Evolutionary conservation across 495 filamentous ascomycete genomes (phyloP), one percentile per base, ranked within the genome.

Genomic region (Aspergillus sclerotioniger): DNA sequence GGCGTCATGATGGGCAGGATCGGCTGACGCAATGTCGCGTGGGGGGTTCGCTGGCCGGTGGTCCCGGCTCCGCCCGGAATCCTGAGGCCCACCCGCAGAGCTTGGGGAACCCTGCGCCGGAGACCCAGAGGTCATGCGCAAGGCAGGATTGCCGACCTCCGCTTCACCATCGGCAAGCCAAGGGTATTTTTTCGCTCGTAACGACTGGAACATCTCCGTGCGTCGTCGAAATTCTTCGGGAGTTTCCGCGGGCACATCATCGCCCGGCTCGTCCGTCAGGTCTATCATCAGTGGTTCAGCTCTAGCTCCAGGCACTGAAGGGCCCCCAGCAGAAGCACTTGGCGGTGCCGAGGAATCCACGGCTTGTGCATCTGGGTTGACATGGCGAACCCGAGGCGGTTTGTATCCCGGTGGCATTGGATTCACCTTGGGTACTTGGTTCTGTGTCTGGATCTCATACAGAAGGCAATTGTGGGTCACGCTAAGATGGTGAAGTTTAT

Each of bases 391-490:
- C 17, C 56, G 56, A 28, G 51, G 67, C 29, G 64, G 67, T 28
- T 54, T 60, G 58, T 67, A 65, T 32, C 59, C 62, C 17, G 37
- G 31, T 16, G 63, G 67, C 16, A 58, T 33, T 29, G 58, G 56
- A 10, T 55, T 43, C 31, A 66, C 50, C 4, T 37, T 17, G 8
- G 63, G 58, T 29, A 61, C 32, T 35, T 55, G 61, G 16, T 58
- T 60, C 43, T 65, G 56, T 3, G 63, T 56, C 12, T 57, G 39
- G 31, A 68, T 59, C 45, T 71, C 61, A 37, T 64, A 64, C 19
- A 68, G 53, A 8, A 70, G 68, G 45, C 63, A 62, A 48, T 71
- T 68, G 55, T 71, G 62, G 10, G 54, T 31, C 1, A 44, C 51
- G 9, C 63, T 51, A 4, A 68, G 28, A 8, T 63, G 31, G 32